Evolutionary conservation across 2,329 filamentous ascomycete species (phyloP), one percentile per base, ranked within the genome.

Genomic region (Trichoderma gracile): DNA sequence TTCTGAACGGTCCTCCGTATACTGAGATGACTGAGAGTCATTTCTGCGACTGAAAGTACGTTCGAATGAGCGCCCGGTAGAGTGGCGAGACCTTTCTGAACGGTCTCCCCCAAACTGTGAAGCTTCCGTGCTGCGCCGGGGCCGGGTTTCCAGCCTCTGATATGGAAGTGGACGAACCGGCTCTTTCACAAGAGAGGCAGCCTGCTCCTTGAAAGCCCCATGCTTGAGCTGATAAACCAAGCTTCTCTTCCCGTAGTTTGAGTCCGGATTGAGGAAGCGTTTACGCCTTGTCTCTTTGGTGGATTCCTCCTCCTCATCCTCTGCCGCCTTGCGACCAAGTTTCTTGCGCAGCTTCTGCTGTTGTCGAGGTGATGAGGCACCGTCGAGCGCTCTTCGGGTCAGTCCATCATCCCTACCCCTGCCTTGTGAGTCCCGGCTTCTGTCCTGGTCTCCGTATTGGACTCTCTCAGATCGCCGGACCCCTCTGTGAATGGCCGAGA

Each of bases 401-500:
- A 73, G 38, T 63, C 71, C 10, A 66, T 59, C 17, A 61, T 43
- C 46, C 67, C 71, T 17, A 58, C 67, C 66, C 67, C 69, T 30
- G 56, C 65, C 5, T 33, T 53, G 53, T 50, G 66, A 65, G 50
- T 63, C 66, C 27, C 56, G 57, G 21, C 59, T 60, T 45, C 43
- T 45, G 54, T 66, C 66, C 58, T 63, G 8, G 38, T 69, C 69
- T 30, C 73, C 72, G 65, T 69, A 69, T 52, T 73, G 71, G 45
- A 68, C 74, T 66, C 74, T 70, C 71, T 81, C 68, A 69, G 84
- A 75, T 74, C 78, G 71, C 50, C 87, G 85, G 62, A 92, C 80
- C 15, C 89, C 89, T 52, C 83, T 81, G 68, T 87, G 84, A 71
- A 93, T 92, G 49, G 89, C 89, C 10, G 89, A 89, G 66, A 91